Conservation (phyloP, 768 basidiomycete genomes). For the Suillus clintonianus region DNA sequence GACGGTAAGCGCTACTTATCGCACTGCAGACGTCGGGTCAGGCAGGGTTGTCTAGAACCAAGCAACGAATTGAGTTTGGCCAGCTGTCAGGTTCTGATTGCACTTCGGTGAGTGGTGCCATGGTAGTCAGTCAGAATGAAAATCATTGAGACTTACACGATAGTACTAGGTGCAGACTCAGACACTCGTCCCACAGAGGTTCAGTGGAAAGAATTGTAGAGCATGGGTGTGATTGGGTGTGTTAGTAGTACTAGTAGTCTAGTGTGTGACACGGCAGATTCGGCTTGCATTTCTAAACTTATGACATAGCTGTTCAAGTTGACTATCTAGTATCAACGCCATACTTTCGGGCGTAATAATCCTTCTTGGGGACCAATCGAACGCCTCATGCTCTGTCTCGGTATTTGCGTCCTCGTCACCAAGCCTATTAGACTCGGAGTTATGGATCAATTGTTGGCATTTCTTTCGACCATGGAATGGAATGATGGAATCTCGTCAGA, state of each 20-base stretch:
- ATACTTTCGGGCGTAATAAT: neutral
- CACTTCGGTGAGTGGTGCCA: neutral
- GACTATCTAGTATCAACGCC: neutral
- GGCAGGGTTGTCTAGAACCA: neutral
- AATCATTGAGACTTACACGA: neutral
- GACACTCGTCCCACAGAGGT: neutral
- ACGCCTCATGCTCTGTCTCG: neutral
- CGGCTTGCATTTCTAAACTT: conserved; percentile 7
- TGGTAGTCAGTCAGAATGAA: neutral
- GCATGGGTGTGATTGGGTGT: neutral
- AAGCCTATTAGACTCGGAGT: neutral
- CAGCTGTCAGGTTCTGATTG: conserved; percentile 16
- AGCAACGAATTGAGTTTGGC: conserved; percentile 20
- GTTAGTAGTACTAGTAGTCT: neutral
- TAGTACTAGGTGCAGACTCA: neutral
- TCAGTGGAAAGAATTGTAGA: neutral
- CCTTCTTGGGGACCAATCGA: neutral
- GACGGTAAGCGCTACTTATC: conserved; percentile 24
- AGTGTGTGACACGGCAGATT: conserved; percentile 1
- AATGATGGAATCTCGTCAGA: neutral
- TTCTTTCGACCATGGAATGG: neutral
- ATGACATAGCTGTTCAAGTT: neutral
- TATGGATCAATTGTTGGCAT: too few species aligned
- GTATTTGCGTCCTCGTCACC: neutral
- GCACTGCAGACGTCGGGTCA: conserved; percentile 12